Percentiles rank a stretch among this genome's conserved stretches.
Conservation (phyloP, 1,284 basidiomycete genomes). For the Trichosporon asahii region DNA sequence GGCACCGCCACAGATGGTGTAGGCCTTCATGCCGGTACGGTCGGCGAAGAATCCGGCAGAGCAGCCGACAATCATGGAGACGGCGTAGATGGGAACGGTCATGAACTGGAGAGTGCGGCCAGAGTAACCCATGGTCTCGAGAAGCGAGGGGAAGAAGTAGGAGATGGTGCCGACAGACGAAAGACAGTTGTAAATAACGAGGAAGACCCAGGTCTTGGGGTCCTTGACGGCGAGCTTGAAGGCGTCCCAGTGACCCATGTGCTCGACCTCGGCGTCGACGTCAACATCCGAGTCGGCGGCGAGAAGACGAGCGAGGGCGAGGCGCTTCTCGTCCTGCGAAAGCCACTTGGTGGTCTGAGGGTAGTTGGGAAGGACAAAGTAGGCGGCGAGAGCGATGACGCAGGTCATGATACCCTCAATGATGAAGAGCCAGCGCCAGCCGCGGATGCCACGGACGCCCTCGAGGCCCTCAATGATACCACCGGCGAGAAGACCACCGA, state of each 20-base stretch:
- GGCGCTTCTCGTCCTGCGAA: conserved; percentile 25
- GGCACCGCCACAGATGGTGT: conserved; percentile 23
- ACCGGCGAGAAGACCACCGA: conserved; percentile 46
- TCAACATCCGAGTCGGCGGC: conserved; percentile 19
- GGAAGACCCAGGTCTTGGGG: conserved; percentile 35
- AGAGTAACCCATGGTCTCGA: conserved; percentile 30
- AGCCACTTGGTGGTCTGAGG: conserved; percentile 39
- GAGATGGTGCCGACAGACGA: conserved; percentile 32
- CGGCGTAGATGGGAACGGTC: conserved; percentile 32
- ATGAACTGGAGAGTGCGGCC: conserved; percentile 36
- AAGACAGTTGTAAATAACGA: conserved; percentile 22
- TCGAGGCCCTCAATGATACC: conserved; percentile 43
- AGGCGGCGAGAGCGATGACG: conserved; percentile 36
- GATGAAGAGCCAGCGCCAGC: conserved; percentile 49
- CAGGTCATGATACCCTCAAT: conserved; percentile 48
- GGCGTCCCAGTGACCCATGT: conserved; percentile 25
- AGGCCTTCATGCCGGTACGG: conserved; percentile 21
- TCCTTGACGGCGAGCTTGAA: conserved; percentile 30
- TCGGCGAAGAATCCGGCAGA: conserved; percentile 26
- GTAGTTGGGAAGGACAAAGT: conserved; percentile 47
- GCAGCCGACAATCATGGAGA: conserved; percentile 24
- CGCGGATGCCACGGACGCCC: conserved; percentile 30
- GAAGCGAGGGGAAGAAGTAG: conserved; percentile 40
- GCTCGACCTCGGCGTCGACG: conserved; percentile 19
- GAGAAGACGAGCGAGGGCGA: conserved; percentile 17